Conservation (phyloP, 1,139 yeast genomes). For the Lodderomyces jiufengensis region DNA sequence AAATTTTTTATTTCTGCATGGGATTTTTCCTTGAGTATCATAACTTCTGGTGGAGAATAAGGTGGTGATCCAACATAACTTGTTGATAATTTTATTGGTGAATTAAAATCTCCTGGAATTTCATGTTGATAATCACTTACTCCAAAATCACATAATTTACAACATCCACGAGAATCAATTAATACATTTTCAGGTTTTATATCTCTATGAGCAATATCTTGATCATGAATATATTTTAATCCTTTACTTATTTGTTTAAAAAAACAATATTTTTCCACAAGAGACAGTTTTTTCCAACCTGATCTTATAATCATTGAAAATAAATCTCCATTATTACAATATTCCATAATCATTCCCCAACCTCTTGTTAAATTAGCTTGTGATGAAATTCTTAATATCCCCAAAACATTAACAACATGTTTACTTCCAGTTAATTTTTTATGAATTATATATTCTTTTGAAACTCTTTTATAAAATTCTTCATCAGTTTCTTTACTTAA, state of each 20-base stretch:
- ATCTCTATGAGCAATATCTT: constrained; percentile 61
- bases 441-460: constrained; percentile 61
- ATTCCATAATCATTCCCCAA: constrained; percentile 75
- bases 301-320: constrained; percentile 42
- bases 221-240: constrained; percentile 49
- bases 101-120: constrained; percentile 48
- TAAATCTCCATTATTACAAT: constrained; percentile 55
- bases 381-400: constrained; percentile 56
- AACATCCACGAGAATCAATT: constrained; percentile 52
- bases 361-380: constrained; percentile 55
- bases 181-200: constrained; percentile 65
- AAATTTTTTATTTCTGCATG: constrained; percentile 34
- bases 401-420: constrained; percentile 57
- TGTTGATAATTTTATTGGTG: constrained; percentile 43
- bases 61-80: constrained; percentile 76
- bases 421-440: constrained; percentile 47
- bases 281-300: constrained; percentile 45
- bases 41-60: constrained; percentile 75
- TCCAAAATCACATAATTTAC: constrained; percentile 75
- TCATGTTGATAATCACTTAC: constrained; percentile 63
- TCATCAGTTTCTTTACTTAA: constrained; percentile 59
- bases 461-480: constrained; percentile 62
- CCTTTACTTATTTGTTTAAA: constrained; percentile 60
- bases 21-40: constrained; percentile 45
- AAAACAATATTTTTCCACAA: constrained; percentile 53